phyloP scores from a whole-genome alignment of 495 filamentous ascomycete genomes.

The Alectoria sarmentosa region DNA sequence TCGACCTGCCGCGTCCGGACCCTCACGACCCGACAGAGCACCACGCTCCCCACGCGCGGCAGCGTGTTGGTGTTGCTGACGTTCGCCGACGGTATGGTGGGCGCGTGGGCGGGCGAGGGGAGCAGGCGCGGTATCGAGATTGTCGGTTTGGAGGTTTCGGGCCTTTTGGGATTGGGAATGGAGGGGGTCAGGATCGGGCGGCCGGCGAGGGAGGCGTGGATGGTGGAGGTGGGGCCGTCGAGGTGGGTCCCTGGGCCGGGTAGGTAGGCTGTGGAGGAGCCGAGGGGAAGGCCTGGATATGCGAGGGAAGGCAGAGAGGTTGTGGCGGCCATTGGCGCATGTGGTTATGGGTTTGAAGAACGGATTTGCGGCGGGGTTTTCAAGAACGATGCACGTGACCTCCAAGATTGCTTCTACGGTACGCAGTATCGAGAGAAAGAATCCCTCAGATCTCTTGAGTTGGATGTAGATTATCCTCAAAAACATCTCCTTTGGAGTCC shows the following conservation, averaged over 20 bases:
- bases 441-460: too few species aligned
- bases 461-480: too few species aligned
- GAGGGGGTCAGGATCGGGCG: conserved; percentile 36
- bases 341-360: neutral
- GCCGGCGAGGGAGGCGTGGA: conserved; percentile 68
- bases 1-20: conserved; percentile 77
- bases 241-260: conserved; percentile 80
- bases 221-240: conserved; percentile 38
- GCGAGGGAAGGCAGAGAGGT: conserved; percentile 18
- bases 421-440: too few species aligned
- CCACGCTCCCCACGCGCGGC: conserved; percentile 69
- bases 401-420: neutral
- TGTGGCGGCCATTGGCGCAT: conserved; percentile 9
- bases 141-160: conserved; percentile 29
- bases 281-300: conserved; percentile 72
- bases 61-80: conserved; percentile 58
- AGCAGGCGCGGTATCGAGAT: conserved; percentile 30
- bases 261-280: conserved; percentile 51
- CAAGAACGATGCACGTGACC: neutral
- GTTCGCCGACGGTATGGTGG: conserved; percentile 19
- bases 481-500: too few species aligned
- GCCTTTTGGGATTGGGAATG: conserved; percentile 26
- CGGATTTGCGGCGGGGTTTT: neutral
- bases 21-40: conserved; percentile 78
- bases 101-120: conserved; percentile 35